Evolutionary conservation across 1,139 yeast species (phyloP), one percentile per base, ranked within the genome.

Genomic region (Suhomyces ambrosiae): DNA sequence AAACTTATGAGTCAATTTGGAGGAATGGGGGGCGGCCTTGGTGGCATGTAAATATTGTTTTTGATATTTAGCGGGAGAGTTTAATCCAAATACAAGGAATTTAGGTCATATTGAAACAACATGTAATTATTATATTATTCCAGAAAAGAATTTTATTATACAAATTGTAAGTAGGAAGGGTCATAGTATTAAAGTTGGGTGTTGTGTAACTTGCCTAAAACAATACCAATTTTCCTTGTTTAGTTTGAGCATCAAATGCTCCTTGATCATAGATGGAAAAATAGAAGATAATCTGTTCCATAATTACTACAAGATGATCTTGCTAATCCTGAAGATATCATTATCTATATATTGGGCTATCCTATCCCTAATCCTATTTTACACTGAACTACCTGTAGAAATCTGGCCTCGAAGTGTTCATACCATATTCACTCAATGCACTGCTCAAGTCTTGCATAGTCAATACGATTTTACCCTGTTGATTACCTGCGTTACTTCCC

Each of bases 341-440:
- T 11, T 24, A 24, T 24, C 15, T 24, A 24, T 24, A 24, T 15
- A 11, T 5, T 11, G 27, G 27, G 15, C 7, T 23, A 23, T 5
- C 4, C 15, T 12, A n/a, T 7, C 12, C 15, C 15, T 12, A 12
- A 24, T 18, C 8, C 27, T 24, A n/a, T 11, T 24, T n/a, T 24
- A 24, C 29, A 24, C 5, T 26, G 15, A 11, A 13, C 34, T 33
- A 49, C 24, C 95, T 80, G 63, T 92, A 94, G 60, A 90, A 94
- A 48, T 90, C 97, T 0, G 98, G 97, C 49, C 97, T 75, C 42
- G 84, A 78, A 3, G 94, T 79, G 55, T 92, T 90, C 52, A 94
- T 72, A 1, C 99, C 99, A 56, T 92, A 92, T 58, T 94, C 99
- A 27, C 89, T 77, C 47, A 88, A 64, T 0, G 96, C 96, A 54